A percentile compares a stretch with the other conserved stretches of the same genome.
These are phyloP conservation scores for Hirschfeldia incana DNA, from an alignment of 345 rosid genomes.

Conservation along the genomic window DNA sequence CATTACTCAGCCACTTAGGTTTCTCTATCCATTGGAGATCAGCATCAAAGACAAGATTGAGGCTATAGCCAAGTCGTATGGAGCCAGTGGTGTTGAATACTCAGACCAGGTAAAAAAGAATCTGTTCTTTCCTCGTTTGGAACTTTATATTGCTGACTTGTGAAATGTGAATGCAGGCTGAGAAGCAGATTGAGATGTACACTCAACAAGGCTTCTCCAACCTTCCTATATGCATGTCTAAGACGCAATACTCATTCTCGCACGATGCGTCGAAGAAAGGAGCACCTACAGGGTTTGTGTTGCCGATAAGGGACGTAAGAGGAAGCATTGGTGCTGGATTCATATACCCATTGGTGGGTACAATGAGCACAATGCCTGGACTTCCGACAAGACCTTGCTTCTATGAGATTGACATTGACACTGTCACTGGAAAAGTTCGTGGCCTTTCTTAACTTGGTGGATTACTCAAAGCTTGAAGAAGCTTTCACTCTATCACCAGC, in stretches of 20 bases:
- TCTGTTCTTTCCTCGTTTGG: not conserved
- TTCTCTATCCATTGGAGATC: slow-evolving; percentile 77
- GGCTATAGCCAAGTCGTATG: slow-evolving; percentile 90
- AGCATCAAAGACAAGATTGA: slow-evolving; percentile 87
- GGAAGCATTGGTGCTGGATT: slow-evolving; percentile 98
- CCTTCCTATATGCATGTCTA: slow-evolving; percentile 99
- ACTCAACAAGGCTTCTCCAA: slow-evolving; percentile 80
- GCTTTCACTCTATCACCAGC: not conserved
- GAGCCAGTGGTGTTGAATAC: slow-evolving; percentile 90
- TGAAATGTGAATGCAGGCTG: slow-evolving; percentile 59
- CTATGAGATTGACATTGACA: slow-evolving; percentile 84
- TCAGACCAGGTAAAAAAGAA: slow-evolving; percentile 73
- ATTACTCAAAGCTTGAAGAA: slow-evolving; percentile 2
- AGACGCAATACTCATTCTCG: slow-evolving; percentile 94
- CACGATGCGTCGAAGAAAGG: slow-evolving; percentile 81
- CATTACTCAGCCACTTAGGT: slow-evolving; percentile 64
- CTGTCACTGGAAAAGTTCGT: slow-evolving; percentile 75
- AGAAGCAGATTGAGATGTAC: slow-evolving; percentile 96
- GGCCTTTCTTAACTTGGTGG: slow-evolving; percentile 67
- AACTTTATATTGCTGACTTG: not conserved
- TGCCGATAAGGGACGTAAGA: slow-evolving; percentile 91
- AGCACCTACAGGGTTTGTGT: slow-evolving; percentile 76
- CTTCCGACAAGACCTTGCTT: slow-evolving; percentile 98
- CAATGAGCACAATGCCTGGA: slow-evolving; percentile 99
- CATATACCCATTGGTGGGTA: slow-evolving; percentile 92